Conservation (phyloP, 176 grass and related monocot species). For the Thinopyrum elongatum region DNA sequence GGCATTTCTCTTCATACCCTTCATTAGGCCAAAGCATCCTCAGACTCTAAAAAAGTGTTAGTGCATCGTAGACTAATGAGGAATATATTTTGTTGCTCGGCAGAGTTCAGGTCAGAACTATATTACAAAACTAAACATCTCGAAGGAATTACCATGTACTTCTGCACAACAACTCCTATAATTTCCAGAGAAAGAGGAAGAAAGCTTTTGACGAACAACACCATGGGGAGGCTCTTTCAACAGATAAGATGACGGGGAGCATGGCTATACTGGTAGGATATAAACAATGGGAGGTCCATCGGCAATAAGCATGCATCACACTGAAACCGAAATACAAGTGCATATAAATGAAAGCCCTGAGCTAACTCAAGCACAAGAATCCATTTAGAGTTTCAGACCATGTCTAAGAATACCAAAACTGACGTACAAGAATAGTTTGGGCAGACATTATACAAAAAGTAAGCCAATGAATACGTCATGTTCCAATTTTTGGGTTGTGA, state of each 20-base stretch:
- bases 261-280: no score
- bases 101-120: constrained; percentile 1
- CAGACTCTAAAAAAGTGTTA: constrained; percentile 96
- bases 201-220: no score
- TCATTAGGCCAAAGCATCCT: constrained; percentile 85
- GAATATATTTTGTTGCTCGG: neutral
- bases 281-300: no score
- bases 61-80: constrained; percentile 36
- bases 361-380: neutral
- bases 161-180: no score
- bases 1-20: constrained; percentile 78
- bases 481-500: neutral
- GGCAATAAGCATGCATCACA: no score
- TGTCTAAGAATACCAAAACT: neutral
- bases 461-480: neutral
- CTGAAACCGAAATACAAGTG: neutral
- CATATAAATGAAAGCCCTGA: neutral
- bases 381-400: neutral
- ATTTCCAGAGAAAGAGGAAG: no score
- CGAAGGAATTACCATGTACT: constrained; percentile 61
- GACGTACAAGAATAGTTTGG: neutral
- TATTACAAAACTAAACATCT: neutral
- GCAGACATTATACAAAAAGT: neutral
- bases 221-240: no score
- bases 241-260: no score